These are phyloP conservation scores for Vanrija sp. DNA, from an alignment of 1,284 basidiomycete species.

Conservation along the genomic window DNA sequence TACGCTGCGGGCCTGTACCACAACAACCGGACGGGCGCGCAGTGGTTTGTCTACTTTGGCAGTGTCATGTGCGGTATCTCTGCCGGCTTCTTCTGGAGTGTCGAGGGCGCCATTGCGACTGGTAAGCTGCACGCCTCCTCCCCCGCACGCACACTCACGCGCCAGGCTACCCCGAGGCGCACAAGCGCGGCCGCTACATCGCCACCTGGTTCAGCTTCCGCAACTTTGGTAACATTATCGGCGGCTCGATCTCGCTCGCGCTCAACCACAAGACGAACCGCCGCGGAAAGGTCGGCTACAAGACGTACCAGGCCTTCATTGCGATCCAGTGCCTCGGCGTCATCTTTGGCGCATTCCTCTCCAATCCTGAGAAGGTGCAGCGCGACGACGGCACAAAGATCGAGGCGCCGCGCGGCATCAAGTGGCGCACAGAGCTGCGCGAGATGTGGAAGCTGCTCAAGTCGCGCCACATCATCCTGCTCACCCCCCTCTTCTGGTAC, in stretches of 20 bases:
- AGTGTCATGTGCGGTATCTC: slow-evolving; percentile 30
- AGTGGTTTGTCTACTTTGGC: slow-evolving; percentile 32
- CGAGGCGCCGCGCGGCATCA: slow-evolving; percentile 12
- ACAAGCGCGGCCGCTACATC: slow-evolving; percentile 12
- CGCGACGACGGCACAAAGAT: slow-evolving; percentile 29
- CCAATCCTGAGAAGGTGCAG: slow-evolving; percentile 22
- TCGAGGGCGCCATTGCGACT: background rate
- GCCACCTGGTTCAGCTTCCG: slow-evolving; percentile 29
- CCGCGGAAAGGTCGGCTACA: slow-evolving; percentile 19
- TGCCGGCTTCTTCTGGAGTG: slow-evolving; percentile 36
- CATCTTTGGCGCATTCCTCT: slow-evolving; percentile 18
- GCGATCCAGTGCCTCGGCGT: slow-evolving; percentile 27
- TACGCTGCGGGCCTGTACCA: slow-evolving; percentile 37
- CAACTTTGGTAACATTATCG: slow-evolving; percentile 29
- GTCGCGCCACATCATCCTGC: slow-evolving; percentile 15
- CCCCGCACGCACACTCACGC: background rate
- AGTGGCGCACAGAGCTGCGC: slow-evolving; percentile 19
- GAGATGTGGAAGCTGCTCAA: slow-evolving; percentile 11
- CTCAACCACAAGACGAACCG: slow-evolving; percentile 14
- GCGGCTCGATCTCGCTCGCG: slow-evolving; percentile 22
- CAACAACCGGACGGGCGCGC: slow-evolving; percentile 23
- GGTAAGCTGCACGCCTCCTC: background rate
- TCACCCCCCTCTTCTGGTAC: slow-evolving; percentile 24
- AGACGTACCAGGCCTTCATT: slow-evolving; percentile 33
- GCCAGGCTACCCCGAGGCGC: background rate